Percentiles rank a stretch among this genome's conserved stretches.
Evolutionary conservation across 2,329 filamentous ascomycete genomes (phyloP).

Genomic region (Epichloe sp.): DNA sequence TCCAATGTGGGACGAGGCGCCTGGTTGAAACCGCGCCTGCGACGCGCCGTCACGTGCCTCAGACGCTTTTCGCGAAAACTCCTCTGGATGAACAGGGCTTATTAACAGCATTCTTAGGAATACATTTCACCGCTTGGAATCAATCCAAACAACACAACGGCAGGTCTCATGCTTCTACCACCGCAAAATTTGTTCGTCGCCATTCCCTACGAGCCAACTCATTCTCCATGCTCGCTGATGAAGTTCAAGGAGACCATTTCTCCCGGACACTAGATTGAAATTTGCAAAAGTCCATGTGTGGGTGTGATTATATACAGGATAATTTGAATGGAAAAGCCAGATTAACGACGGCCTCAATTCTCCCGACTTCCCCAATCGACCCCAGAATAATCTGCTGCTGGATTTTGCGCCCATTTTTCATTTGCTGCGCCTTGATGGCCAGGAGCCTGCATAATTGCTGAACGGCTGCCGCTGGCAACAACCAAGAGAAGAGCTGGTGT

Average conservation of each 20-base stretch:
- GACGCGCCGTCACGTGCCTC: constrained; percentile 18
- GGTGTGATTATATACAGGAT: not conserved
- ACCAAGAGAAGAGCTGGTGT: constrained; percentile 5
- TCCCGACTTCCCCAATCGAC: constrained; percentile 15
- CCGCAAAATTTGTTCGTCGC: no score
- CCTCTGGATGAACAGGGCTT: no score
- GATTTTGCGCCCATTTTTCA: constrained; percentile 13
- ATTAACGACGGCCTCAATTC: not conserved
- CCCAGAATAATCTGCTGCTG: constrained; percentile 17
- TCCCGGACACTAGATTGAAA: no score
- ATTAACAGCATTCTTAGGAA: no score
- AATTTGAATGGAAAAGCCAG: not conserved
- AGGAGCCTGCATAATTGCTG: not conserved
- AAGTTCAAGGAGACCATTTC: no score
- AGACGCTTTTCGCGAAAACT: no score
- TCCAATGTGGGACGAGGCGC: not conserved
- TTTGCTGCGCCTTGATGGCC: not conserved
- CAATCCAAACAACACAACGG: no score
- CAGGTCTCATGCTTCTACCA: no score
- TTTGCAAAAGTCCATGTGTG: not conserved
- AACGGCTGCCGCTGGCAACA: not conserved
- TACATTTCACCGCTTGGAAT: no score
- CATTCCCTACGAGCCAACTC: no score
- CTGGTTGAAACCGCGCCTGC: constrained; percentile 7
- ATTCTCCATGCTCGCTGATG: no score